phyloP scores from a whole-genome alignment of 1,284 basidiomycete species.

The Pterula multifida region DNA sequence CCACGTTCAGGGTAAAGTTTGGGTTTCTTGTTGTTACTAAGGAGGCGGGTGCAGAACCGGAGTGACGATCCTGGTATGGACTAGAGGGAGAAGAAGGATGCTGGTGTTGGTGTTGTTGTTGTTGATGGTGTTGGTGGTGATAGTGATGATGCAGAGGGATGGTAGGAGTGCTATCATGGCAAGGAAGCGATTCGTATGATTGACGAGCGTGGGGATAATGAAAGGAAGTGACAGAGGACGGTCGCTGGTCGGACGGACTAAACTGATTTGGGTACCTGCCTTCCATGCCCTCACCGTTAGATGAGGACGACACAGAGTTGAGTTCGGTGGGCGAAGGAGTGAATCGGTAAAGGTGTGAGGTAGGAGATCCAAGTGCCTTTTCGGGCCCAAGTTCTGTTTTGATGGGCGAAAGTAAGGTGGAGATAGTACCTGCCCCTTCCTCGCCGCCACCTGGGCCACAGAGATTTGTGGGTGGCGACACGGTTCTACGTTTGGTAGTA shows the following conservation, averaged over 20 bases:
- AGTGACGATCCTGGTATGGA: neutral
- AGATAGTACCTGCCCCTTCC: slow-evolving; percentile 21
- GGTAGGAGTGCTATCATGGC: neutral
- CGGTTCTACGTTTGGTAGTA: slow-evolving; percentile 19
- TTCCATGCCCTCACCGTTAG: slow-evolving; percentile 23
- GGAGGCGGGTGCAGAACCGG: neutral
- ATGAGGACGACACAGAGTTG: slow-evolving; percentile 24
- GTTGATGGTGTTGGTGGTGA: too few relatives aligned
- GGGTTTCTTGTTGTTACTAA: neutral
- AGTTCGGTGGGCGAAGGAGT: slow-evolving; percentile 39
- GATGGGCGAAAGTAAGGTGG: slow-evolving; percentile 37
- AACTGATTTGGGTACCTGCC: slow-evolving; percentile 14
- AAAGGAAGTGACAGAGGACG: neutral
- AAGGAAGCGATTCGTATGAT: neutral
- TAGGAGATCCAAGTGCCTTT: slow-evolving; percentile 16
- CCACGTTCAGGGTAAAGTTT: neutral
- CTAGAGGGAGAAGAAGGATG: neutral
- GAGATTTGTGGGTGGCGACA: slow-evolving; percentile 8
- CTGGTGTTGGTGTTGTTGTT: neutral
- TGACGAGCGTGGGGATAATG: neutral
- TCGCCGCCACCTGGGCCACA: slow-evolving; percentile 17
- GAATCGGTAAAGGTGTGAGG: slow-evolving; percentile 45
- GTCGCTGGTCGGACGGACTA: neutral
- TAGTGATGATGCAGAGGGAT: neutral
- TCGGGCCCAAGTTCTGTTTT: slow-evolving; percentile 43